phyloP scores from a whole-genome alignment of 345 rosid species.

The Kernera saxatilis region DNA sequence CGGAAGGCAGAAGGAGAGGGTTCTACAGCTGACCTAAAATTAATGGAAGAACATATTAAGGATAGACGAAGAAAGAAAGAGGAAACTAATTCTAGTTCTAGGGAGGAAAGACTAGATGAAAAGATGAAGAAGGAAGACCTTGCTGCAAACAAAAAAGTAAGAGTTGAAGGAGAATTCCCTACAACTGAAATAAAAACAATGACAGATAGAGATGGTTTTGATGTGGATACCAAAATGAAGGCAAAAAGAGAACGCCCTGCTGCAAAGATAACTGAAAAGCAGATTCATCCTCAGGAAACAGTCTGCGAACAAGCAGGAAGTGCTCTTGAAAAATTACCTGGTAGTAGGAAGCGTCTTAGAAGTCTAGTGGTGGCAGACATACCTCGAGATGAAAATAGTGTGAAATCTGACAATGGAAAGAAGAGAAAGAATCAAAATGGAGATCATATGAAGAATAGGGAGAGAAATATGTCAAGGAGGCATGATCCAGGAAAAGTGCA shows the following conservation, averaged over 20 bases:
- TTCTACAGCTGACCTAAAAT: constrained; percentile 6
- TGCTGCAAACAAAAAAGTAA: neutral
- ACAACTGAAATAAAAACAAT: constrained; percentile 3
- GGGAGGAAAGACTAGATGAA: constrained; percentile 20
- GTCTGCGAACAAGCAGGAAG: constrained; percentile 26
- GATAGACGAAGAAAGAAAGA: constrained; percentile 33
- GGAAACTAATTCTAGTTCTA: constrained; percentile 14
- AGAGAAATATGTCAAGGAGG: constrained; percentile 35
- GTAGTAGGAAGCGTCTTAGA: constrained; percentile 44
- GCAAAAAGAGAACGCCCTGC: constrained; percentile 3
- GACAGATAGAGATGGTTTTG: constrained; percentile 19
- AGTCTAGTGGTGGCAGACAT: constrained; percentile 39
- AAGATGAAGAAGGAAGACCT: constrained; percentile 21
- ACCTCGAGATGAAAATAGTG: constrained; percentile 33
- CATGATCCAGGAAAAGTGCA: constrained; percentile 44
- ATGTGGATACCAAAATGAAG: constrained; percentile 5
- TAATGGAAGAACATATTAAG: constrained; percentile 11
- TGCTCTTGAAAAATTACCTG: constrained; percentile 32
- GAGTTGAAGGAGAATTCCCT: constrained; percentile 8
- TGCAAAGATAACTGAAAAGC: constrained; percentile 27
- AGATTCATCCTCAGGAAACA: constrained; percentile 33
- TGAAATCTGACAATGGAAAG: constrained; percentile 41
- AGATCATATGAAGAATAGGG: constrained; percentile 39
- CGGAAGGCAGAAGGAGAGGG: constrained; percentile 42
- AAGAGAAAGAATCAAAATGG: constrained; percentile 47